Evolutionary conservation across 2,329 filamentous ascomycete genomes (phyloP).

Genomic region (Penicillium sumatraense): DNA sequence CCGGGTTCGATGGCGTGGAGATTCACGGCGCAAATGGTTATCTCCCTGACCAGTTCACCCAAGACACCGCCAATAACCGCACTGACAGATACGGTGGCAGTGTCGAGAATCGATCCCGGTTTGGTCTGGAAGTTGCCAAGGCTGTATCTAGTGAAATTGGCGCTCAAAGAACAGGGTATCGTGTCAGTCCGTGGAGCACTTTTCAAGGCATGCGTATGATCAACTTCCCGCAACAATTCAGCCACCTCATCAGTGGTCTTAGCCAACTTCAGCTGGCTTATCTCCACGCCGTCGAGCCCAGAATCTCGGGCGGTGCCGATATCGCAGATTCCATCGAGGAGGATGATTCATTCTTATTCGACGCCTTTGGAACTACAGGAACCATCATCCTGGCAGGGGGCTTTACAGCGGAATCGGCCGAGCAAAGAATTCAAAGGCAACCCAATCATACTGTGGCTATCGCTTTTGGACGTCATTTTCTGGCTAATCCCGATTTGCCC

Average conservation of each 20-base stretch:
- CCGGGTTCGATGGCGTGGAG: conserved; percentile 59
- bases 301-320: conserved; percentile 42
- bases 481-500: conserved; percentile 48
- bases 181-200: conserved; percentile 50
- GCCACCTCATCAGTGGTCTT: conserved; percentile 58
- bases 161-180: conserved; percentile 49
- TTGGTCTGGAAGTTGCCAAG: conserved; percentile 57
- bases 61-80: conserved; percentile 53
- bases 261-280: conserved; percentile 62
- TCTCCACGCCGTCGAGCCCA: conserved; percentile 65
- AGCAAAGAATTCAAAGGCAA: conserved; percentile 65
- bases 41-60: conserved; percentile 57
- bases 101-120: conserved; percentile 56
- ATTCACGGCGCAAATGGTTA: conserved; percentile 57
- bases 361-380: conserved; percentile 49
- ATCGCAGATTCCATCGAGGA: conserved; percentile 36
- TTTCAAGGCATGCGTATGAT: conserved; percentile 60
- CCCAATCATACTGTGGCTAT: conserved; percentile 43
- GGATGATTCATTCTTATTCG: conserved; percentile 44
- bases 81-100: conserved; percentile 57
- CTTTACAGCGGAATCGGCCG: conserved; percentile 59
- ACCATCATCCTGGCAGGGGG: conserved; percentile 60
- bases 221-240: conserved; percentile 67
- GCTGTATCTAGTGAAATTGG: conserved; percentile 51
- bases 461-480: conserved; percentile 45